Evolutionary conservation across 2,329 filamentous ascomycete species (phyloP).

Genomic region (Colletotrichum sp.): DNA sequence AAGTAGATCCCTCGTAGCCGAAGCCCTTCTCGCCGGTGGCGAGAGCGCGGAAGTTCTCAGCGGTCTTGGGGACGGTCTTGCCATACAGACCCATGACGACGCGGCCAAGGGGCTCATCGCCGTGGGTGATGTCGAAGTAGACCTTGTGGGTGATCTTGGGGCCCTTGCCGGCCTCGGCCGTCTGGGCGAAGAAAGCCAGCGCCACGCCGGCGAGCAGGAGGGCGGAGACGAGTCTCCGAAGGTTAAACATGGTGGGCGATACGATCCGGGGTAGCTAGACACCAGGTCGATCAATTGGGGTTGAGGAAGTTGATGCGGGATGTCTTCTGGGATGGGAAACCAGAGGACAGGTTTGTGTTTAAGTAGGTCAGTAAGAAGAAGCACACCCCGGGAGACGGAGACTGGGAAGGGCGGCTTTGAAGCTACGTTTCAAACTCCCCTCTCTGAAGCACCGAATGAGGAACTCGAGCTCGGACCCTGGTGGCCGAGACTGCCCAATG

Average conservation of each 20-base stretch:
- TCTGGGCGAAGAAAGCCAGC: constrained; percentile 77
- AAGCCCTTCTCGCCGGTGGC: constrained; percentile 87
- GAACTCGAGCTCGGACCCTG: constrained; percentile 17
- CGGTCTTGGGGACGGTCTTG: constrained; percentile 81
- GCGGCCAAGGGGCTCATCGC: constrained; percentile 74
- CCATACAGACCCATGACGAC: constrained; percentile 86
- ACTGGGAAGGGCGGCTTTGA: not conserved
- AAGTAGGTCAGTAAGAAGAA: not conserved
- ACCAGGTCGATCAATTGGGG: constrained; percentile 13
- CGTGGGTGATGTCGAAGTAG: constrained; percentile 84
- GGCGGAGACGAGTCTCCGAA: constrained; percentile 74
- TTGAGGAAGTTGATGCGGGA: not conserved
- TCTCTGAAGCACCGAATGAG: constrained; percentile 21
- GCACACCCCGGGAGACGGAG: not conserved
- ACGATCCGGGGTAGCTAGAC: not conserved
- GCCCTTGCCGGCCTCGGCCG: constrained; percentile 77
- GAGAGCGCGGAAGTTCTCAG: constrained; percentile 78
- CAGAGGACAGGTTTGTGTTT: constrained; percentile 4
- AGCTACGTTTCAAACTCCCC: constrained; percentile 21
- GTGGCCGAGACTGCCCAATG: constrained; percentile 15
- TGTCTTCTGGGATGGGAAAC: not conserved
- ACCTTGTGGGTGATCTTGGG: constrained; percentile 97
- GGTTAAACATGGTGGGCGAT: constrained; percentile 69
- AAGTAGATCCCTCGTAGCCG: constrained; percentile 80
- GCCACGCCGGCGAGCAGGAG: constrained; percentile 78